Percentiles rank a stretch among this genome's conserved stretches.
Evolutionary conservation across 2,329 filamentous ascomycete species (phyloP).

Genomic region (Beauveria australis): DNA sequence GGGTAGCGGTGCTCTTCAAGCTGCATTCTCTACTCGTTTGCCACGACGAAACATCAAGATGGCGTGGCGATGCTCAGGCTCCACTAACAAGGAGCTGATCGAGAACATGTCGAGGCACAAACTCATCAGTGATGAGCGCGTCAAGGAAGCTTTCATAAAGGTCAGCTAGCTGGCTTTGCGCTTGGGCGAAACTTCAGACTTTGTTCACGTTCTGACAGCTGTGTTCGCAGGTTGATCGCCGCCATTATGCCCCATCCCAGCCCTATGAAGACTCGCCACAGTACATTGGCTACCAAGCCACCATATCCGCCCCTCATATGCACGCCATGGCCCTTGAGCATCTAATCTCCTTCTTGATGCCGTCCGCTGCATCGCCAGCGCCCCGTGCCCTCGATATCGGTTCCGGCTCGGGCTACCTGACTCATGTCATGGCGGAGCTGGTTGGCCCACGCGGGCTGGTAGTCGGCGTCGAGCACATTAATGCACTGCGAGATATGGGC

Average conservation of each 20-base stretch:
- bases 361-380: constrained; percentile 24
- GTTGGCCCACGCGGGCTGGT: constrained; percentile 48
- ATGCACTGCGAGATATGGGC: constrained; percentile 52
- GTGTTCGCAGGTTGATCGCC: constrained; percentile 66
- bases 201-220: constrained; percentile 5
- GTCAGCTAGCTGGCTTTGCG: constrained; percentile 31
- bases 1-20: constrained; percentile 4
- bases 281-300: constrained; percentile 45
- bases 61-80: constrained; percentile 84
- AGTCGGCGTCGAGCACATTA: constrained; percentile 69
- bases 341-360: constrained; percentile 36
- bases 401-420: constrained; percentile 74
- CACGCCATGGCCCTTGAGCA: constrained; percentile 46
- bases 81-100: constrained; percentile 65
- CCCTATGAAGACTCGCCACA: constrained; percentile 61
- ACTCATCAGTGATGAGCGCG: constrained; percentile 63
- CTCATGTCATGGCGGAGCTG: constrained; percentile 77
- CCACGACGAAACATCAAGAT: constrained; percentile 39
- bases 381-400: constrained; percentile 64
- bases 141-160: constrained; percentile 72
- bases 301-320: constrained; percentile 55
- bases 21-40: not conserved
- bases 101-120: constrained; percentile 65
- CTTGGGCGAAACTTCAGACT: not conserved
- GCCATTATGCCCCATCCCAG: constrained; percentile 62